phyloP scores from a whole-genome alignment of 345 rosid species.

The Trapa incisa region DNA sequence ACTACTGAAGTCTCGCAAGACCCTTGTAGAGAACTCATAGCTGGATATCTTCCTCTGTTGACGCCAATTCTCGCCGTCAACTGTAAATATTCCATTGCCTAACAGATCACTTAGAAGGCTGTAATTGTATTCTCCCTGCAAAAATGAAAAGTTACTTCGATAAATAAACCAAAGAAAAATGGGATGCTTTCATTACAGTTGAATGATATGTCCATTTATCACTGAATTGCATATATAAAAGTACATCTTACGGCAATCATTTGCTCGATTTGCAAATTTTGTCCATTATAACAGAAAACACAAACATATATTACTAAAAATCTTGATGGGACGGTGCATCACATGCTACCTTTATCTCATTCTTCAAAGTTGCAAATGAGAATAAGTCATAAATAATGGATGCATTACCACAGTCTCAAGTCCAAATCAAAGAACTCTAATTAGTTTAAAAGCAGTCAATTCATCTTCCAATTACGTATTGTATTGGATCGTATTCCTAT shows the following conservation, averaged over 20 bases:
- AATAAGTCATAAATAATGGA: background rate
- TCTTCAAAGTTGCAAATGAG: background rate
- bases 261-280: background rate
- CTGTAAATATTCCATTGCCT: slow-evolving; percentile 39
- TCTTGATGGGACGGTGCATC: background rate
- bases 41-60: slow-evolving; percentile 39
- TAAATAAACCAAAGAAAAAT: background rate
- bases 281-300: background rate
- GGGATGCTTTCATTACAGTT: background rate
- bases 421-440: background rate
- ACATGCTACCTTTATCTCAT: background rate
- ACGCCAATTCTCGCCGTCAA: slow-evolving; percentile 44
- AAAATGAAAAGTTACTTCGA: background rate
- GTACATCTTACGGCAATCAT: too few relatives aligned
- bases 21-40: slow-evolving; percentile 36
- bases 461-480: background rate
- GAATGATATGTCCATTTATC: too few relatives aligned
- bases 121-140: slow-evolving; percentile 33
- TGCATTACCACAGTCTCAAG: background rate
- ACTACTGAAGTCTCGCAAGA: slow-evolving; percentile 36
- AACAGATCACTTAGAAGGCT: slow-evolving; percentile 26
- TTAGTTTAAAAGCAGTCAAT: background rate
- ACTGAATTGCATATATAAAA: too few relatives aligned
- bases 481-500: background rate
- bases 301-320: background rate